These are phyloP conservation scores for Suillus ampliporus DNA, from an alignment of 768 basidiomycete genomes.

Conservation along the genomic window DNA sequence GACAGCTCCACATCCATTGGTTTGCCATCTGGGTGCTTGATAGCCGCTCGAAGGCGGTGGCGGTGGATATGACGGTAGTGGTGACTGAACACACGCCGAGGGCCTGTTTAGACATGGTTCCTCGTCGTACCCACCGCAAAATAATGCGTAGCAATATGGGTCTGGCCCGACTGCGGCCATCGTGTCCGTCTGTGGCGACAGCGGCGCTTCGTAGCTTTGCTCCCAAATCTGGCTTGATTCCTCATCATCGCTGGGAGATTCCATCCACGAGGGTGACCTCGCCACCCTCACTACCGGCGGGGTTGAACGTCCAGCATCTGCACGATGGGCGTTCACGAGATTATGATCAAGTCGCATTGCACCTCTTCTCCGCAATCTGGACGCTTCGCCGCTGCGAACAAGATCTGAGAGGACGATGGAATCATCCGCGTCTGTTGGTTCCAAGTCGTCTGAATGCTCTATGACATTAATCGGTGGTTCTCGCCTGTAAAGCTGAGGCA, in stretches of 20 bases:
- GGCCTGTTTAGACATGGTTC: slow-evolving; percentile 12
- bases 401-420: slow-evolving; percentile 76
- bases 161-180: slow-evolving; percentile 26
- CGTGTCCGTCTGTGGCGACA: slow-evolving; percentile 27
- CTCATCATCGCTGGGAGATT: slow-evolving; percentile 35
- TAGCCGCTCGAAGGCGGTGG: slow-evolving; percentile 26
- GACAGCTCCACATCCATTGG: slow-evolving; percentile 69
- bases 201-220: slow-evolving; percentile 36
- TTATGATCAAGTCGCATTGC: slow-evolving; percentile 68
- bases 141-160: slow-evolving; percentile 41
- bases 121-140: slow-evolving; percentile 45
- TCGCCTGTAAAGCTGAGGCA: slow-evolving; percentile 39
- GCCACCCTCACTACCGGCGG: slow-evolving; percentile 34
- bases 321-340: slow-evolving; percentile 32
- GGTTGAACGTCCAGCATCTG: slow-evolving; percentile 29
- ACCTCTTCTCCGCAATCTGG: slow-evolving; percentile 72
- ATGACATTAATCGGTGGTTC: slow-evolving; percentile 12
- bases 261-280: slow-evolving; percentile 40
- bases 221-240: slow-evolving; percentile 40
- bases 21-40: slow-evolving; percentile 23
- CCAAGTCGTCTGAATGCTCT: slow-evolving; percentile 24
- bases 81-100: slow-evolving; percentile 39
- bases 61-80: slow-evolving; percentile 42
- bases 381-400: slow-evolving; percentile 75
- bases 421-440: slow-evolving; percentile 61